Percentiles rank a stretch among this genome's conserved stretches.
Evolutionary conservation across 1,284 basidiomycete genomes (phyloP).

Genomic region (Ceratobasidium sp.): DNA sequence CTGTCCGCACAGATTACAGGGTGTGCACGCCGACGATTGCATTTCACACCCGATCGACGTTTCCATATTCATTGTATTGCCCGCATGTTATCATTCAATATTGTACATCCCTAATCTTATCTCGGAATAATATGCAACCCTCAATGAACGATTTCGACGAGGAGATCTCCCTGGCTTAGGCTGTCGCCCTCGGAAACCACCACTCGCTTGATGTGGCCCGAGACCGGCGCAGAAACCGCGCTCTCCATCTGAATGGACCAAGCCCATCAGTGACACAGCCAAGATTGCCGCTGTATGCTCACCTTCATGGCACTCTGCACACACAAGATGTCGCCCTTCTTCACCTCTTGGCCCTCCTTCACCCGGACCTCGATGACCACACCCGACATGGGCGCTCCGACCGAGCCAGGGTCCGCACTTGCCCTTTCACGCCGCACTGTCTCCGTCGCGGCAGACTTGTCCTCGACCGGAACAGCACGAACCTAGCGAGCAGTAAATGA

Average conservation of each 20-base stretch:
- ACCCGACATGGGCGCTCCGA: conserved; percentile 96
- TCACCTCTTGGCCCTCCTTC: conserved; percentile 96
- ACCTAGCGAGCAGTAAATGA: conserved; percentile 61
- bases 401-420: conserved; percentile 89
- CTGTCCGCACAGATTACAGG: conserved; percentile 10
- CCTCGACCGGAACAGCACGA: conserved; percentile 93
- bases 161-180: conserved; percentile 87
- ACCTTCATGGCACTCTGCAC: conserved; percentile 61
- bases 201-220: conserved; percentile 93
- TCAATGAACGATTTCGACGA: conserved; percentile 83
- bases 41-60: conserved; percentile 31
- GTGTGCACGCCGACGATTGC: neutral
- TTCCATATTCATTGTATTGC: conserved; percentile 33
- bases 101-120: conserved; percentile 41
- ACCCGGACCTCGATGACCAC: conserved; percentile 98
- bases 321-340: conserved; percentile 94
- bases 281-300: conserved; percentile 1
- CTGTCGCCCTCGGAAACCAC: conserved; percentile 90
- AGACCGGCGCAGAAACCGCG: conserved; percentile 93
- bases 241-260: conserved; percentile 83
- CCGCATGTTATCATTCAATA: conserved; percentile 36
- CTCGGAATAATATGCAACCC: conserved; percentile 34
- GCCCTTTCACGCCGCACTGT: conserved; percentile 95
- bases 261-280: conserved; percentile 9
- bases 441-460: conserved; percentile 96